These are phyloP conservation scores for Cephalotrichum gorgonifer DNA, from an alignment of 2,329 filamentous ascomycete species.

Conservation along the genomic window DNA sequence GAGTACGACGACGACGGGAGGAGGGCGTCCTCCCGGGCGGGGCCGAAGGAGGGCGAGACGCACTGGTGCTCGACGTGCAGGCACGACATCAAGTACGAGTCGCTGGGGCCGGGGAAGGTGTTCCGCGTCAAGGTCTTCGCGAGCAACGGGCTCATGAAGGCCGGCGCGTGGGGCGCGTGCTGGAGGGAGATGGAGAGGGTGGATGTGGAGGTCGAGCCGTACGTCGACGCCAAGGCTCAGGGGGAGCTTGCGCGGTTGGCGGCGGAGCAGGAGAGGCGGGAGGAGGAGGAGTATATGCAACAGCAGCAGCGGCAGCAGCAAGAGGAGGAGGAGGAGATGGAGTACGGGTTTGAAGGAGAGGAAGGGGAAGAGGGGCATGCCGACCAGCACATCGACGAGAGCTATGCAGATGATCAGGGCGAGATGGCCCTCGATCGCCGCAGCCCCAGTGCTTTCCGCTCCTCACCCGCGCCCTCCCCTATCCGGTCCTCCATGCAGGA, in stretches of 20 bases:
- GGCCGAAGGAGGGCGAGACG: constrained; percentile 19
- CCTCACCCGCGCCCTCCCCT: neutral
- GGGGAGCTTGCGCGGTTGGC: constrained; percentile 49
- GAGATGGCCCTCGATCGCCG: neutral
- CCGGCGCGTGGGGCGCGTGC: constrained; percentile 83
- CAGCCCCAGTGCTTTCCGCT: neutral
- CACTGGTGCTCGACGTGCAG: constrained; percentile 49
- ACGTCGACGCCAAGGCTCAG: constrained; percentile 49
- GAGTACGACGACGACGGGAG: constrained; percentile 13
- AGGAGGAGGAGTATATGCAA: constrained; percentile 22
- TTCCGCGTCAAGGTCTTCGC: constrained; percentile 86
- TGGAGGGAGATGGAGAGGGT: constrained; percentile 99
- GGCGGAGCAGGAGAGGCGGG: constrained; percentile 30
- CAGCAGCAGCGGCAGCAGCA: constrained; percentile 16
- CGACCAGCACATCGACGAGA: too few relatives aligned
- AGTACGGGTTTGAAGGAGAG: neutral
- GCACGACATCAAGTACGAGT: constrained; percentile 44
- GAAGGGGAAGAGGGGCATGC: neutral
- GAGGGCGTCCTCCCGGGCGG: neutral
- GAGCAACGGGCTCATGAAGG: constrained; percentile 86
- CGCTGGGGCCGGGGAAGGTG: constrained; percentile 41
- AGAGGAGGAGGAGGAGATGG: constrained; percentile 13
- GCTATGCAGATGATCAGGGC: neutral
- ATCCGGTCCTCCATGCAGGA: neutral
- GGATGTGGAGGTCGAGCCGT: constrained; percentile 80